Evolutionary conservation across 1,284 basidiomycete genomes (phyloP).

Genomic region (Rhodotorula glutinis): DNA sequence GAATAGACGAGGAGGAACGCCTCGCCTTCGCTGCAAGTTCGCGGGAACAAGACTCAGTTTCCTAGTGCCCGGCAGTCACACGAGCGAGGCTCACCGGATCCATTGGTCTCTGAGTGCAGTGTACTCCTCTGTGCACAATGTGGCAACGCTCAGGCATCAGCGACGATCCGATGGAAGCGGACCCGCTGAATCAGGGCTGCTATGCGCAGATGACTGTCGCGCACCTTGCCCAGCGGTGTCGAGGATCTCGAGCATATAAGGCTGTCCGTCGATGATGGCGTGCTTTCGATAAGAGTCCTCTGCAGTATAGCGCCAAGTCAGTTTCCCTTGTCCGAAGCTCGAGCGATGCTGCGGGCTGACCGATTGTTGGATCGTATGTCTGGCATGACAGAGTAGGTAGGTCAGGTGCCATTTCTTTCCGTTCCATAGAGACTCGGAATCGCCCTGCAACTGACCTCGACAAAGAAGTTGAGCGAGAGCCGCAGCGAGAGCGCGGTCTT

Average conservation of each 20-base stretch:
- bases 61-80: no score
- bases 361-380: slow-evolving; percentile 40
- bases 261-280: slow-evolving; percentile 50
- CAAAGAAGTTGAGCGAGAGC: slow-evolving; percentile 43
- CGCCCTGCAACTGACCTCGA: not conserved
- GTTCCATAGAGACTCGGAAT: not conserved
- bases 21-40: slow-evolving; percentile 47
- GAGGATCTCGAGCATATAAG: slow-evolving; percentile 50
- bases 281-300: slow-evolving; percentile 51
- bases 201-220: not conserved
- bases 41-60: not conserved
- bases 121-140: slow-evolving; percentile 46
- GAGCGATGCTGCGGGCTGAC: slow-evolving; percentile 4
- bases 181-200: not conserved
- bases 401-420: not conserved
- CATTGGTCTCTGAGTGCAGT: slow-evolving; percentile 51
- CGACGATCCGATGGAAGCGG: no score
- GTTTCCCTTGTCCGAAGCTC: no score
- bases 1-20: slow-evolving; percentile 51
- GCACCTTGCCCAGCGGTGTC: slow-evolving; percentile 45
- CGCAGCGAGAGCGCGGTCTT: slow-evolving; percentile 96
- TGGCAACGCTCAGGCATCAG: not conserved
- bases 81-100: slow-evolving; percentile 43
- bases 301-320: not conserved
- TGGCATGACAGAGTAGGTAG: not conserved